A percentile compares a stretch with the other conserved stretches of the same genome.
phyloP scores from a whole-genome alignment of 1,284 basidiomycete genomes.

The Naganishia cerealis region DNA sequence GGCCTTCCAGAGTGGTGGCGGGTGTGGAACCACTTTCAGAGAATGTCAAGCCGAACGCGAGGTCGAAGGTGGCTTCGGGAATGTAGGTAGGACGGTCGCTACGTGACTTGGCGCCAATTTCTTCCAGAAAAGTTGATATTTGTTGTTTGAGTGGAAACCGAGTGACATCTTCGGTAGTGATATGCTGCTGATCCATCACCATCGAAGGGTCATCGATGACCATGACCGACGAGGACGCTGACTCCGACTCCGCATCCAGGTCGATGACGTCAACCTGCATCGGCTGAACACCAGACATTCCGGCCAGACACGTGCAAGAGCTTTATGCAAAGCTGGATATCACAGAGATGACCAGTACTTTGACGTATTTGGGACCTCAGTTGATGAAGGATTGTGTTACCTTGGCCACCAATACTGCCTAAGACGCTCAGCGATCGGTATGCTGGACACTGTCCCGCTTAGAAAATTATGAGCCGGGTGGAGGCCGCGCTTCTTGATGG shows the following conservation, averaged over 20 bases:
- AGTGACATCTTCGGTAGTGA: constrained; percentile 1
- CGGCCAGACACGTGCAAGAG: background rate
- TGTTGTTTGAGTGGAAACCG: constrained; percentile 17
- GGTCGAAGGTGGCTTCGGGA: constrained; percentile 10
- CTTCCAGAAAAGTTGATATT: constrained; percentile 15
- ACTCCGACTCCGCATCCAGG: constrained; percentile 24
- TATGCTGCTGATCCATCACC: background rate
- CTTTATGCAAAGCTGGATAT: constrained; percentile 21
- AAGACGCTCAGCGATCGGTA: constrained; percentile 7
- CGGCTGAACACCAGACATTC: constrained; percentile 27
- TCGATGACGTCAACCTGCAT: constrained; percentile 31
- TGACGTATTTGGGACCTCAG: constrained; percentile 1
- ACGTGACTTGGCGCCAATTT: constrained; percentile 14
- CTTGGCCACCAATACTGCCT: constrained; percentile 1
- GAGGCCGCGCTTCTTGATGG: constrained; percentile 4
- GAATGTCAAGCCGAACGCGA: constrained; percentile 5
- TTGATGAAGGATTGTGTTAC: background rate
- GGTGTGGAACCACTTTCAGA: background rate
- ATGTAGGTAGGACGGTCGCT: constrained; percentile 17
- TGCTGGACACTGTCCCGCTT: constrained; percentile 6
- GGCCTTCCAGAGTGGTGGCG: constrained; percentile 5
- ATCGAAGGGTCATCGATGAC: constrained; percentile 14
- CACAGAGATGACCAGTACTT: constrained; percentile 25
- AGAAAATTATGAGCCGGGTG: constrained; percentile 14
- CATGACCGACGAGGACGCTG: constrained; percentile 17